These are phyloP conservation scores for Euphorbia schlechtendalii DNA, from an alignment of 441 rosid genomes.

Conservation along the genomic window DNA sequence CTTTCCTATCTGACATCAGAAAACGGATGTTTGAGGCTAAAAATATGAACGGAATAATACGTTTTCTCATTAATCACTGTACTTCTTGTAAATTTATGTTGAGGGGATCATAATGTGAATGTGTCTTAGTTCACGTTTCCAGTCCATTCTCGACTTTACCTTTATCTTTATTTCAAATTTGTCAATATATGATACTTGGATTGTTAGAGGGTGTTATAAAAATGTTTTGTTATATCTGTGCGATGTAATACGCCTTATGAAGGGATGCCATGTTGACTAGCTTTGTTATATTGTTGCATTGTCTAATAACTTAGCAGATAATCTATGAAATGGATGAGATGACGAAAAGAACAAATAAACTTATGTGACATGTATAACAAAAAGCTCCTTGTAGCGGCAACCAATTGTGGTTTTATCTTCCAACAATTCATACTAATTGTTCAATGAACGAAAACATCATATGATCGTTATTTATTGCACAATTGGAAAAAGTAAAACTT, in stretches of 20 bases:
- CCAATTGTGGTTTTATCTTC: background rate
- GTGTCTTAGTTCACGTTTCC: background rate
- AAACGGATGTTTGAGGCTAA: background rate
- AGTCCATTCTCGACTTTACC: background rate
- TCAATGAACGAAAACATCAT: background rate
- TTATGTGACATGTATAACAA: background rate
- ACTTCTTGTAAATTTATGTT: background rate
- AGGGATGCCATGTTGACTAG: background rate
- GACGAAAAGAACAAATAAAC: background rate
- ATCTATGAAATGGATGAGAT: background rate
- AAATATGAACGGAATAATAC: background rate
- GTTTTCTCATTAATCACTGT: background rate
- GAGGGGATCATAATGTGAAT: background rate
- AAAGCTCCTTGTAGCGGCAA: background rate
- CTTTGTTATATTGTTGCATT: background rate
- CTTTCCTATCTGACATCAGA: background rate
- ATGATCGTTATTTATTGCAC: background rate
- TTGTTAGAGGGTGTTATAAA: background rate
- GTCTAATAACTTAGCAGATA: background rate
- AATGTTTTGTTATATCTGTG: background rate
- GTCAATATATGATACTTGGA: background rate
- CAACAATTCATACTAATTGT: background rate
- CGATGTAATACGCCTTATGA: background rate
- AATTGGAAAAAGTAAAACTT: background rate
- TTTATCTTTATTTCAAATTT: background rate